Evolutionary conservation across 345 rosid genomes (phyloP), one percentile per base, ranked within the genome.

Genomic region (Dipteronia dyeriana): DNA sequence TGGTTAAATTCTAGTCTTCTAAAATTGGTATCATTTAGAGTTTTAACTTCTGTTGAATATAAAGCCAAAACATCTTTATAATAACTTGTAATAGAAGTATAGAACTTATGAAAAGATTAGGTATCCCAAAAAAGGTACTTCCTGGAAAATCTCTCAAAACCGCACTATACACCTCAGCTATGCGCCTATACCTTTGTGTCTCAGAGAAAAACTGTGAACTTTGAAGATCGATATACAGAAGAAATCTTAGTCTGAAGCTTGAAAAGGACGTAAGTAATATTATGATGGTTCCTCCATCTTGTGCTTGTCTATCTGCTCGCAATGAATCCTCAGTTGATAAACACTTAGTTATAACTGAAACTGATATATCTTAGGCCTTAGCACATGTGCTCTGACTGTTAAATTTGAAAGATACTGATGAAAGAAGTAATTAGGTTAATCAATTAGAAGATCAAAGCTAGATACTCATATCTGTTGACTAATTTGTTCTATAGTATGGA

Each of bases 31-130:
- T 23, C 57, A 9, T 25, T 14, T 66, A 19, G 29, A 14, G 59
- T 38, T n/a, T 43, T 23, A 69, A 10, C 73, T 43, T 26, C 61
- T 61, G 12, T 66, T 53, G 34, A 51, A 77, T 73, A 53, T 70
- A 66, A 75, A 25, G 43, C 25, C 22, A n/a, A 14, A 68, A 29
- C 65, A 7, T 41, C 20, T 76, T 41, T 61, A 34, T 43, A 3
- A n/a, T 49, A 19, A 20, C 23, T 54, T 10, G 13, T 22, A 9
- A n/a, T 5, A 59, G 51, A 22, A 57, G 23, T 4, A n/a, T 5
- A 59, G 41, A 22, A 57, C 34, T 4, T 29, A 19, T 16, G 20
- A 22, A 8, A 56, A 57, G 20, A 19, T 10, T 3, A 5, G 14
- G 29, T 45, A 7, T 26, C 13, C 49, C 41, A 31, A 53, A 25